Evolutionary conservation across 1,284 basidiomycete genomes (phyloP).

Genomic region (Boletus sp.): DNA sequence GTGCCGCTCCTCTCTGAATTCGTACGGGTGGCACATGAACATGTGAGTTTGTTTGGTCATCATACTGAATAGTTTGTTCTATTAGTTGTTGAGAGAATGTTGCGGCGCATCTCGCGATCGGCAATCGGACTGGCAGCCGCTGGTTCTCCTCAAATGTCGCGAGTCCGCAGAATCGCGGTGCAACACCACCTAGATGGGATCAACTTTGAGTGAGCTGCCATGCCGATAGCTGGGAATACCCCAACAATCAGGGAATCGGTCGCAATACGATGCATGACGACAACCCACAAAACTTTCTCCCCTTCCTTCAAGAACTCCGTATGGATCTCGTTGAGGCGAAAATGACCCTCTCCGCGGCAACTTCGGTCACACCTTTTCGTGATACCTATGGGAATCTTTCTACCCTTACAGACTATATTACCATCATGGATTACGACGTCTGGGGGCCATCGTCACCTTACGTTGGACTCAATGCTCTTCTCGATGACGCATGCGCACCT

Average conservation of each 20-base stretch:
- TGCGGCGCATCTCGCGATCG: slow-evolving; percentile 22
- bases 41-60: slow-evolving; percentile 29
- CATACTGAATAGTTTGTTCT: not conserved
- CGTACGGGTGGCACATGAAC: slow-evolving; percentile 42
- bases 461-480: slow-evolving; percentile 65
- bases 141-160: not conserved
- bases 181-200: slow-evolving; percentile 41
- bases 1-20: slow-evolving; percentile 45
- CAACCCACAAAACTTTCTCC: slow-evolving; percentile 45
- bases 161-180: slow-evolving; percentile 34
- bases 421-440: slow-evolving; percentile 74
- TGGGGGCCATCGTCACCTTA: slow-evolving; percentile 50
- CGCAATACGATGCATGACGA: slow-evolving; percentile 41
- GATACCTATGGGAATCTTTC: slow-evolving; percentile 49
- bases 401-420: slow-evolving; percentile 61
- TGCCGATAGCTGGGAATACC: slow-evolving; percentile 54
- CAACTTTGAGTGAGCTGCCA: slow-evolving; percentile 27
- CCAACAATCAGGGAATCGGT: slow-evolving; percentile 40
- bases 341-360: slow-evolving; percentile 38
- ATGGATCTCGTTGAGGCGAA: slow-evolving; percentile 36
- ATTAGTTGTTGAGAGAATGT: not conserved
- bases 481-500: slow-evolving; percentile 56
- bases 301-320: slow-evolving; percentile 49
- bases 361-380: slow-evolving; percentile 52
- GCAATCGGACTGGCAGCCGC: slow-evolving; percentile 45